Evolutionary conservation across 2,329 filamentous ascomycete genomes (phyloP).

Genomic region (Zarea fungicola): DNA sequence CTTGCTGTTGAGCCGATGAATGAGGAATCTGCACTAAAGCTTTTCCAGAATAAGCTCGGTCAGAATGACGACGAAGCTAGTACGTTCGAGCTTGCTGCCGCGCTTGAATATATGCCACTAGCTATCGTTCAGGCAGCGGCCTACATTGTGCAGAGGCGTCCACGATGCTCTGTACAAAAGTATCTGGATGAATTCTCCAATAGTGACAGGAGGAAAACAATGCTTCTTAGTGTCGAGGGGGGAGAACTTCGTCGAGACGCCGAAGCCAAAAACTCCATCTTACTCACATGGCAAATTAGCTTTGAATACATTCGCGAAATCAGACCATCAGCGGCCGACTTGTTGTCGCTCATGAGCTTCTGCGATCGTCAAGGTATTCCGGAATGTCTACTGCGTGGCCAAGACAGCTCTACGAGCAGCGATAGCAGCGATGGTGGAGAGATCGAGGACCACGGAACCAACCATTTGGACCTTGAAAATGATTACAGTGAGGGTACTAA

Average conservation of each 20-base stretch:
- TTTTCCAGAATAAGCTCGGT: slow-evolving; percentile 18
- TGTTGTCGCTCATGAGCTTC: slow-evolving; percentile 10
- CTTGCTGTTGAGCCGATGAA: slow-evolving; percentile 15
- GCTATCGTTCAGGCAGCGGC: slow-evolving; percentile 26
- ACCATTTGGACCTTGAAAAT: not conserved
- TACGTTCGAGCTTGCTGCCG: slow-evolving; percentile 15
- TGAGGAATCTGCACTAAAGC: slow-evolving; percentile 7
- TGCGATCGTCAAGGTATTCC: slow-evolving; percentile 4
- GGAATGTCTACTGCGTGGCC: slow-evolving; percentile 15
- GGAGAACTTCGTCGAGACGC: slow-evolving; percentile 20
- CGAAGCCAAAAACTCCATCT: slow-evolving; percentile 22
- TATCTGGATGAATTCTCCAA: slow-evolving; percentile 29
- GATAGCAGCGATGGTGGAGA: not conserved
- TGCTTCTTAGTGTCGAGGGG: slow-evolving; percentile 21
- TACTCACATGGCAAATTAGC: slow-evolving; percentile 28
- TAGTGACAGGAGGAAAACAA: slow-evolving; percentile 22
- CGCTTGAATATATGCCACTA: slow-evolving; percentile 25
- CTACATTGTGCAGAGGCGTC: slow-evolving; percentile 23
- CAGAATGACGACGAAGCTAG: not conserved
- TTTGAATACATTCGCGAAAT: slow-evolving; percentile 24
- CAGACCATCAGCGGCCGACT: slow-evolving; percentile 13
- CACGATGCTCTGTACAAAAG: slow-evolving; percentile 18
- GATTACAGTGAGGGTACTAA: slow-evolving; percentile 3
- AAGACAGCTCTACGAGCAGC: not conserved
- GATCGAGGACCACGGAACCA: too few relatives aligned